Base-by-base conservation (phyloP, 352 stramenopile species). In the Sclerospora graminicola region DNA sequence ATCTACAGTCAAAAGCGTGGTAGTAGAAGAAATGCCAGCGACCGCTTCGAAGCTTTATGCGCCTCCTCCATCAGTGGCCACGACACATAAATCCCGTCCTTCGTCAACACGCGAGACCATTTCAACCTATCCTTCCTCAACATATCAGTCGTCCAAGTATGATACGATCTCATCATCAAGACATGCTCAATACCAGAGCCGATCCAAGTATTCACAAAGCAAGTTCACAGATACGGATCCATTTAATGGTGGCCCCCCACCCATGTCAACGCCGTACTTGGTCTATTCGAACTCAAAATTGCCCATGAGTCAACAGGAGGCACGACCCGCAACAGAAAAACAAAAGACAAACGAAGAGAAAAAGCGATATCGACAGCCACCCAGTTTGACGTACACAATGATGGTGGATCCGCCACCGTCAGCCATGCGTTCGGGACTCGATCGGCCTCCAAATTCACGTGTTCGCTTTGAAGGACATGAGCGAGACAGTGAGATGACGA, bases 241-340 rank as follows among this genome's bases (percentile, higher is more conserved):
- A 9, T 48, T 65, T 13, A 73, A 67, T 27, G 63, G 59, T 8
- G 60, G 56, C 0, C 58, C 67, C 8, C 48, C 60, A 5, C 56
- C 63, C 8, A 64, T 72, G 51, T 67, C 66, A 0, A 63, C 66
- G 23, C 66, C 66, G 0, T 79, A 63, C 35, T 51, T 80, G 34
- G 61, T 69, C 13, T 76, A 69, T 19, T 70, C 67, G 2, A 63
- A 27, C 20, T 60, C 63, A 0, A 31, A 34, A 2, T 27, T 35
- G 1, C 51, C 51, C 6, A 55, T 48, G 24, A 57, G 9, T 19
- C 37, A 53, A 6, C 45, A 54, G 5, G 34, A 23, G 60, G 51
- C 40, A 43, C 4, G 24, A 26, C 5, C 31, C 38, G 14, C 11
- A 48, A n/a, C 30, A 53, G 19, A 47, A 46, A 26, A 4, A 9